Conservation (phyloP, 1,139 yeast genomes). For the Saccharomycopsis hybrid region DNA sequence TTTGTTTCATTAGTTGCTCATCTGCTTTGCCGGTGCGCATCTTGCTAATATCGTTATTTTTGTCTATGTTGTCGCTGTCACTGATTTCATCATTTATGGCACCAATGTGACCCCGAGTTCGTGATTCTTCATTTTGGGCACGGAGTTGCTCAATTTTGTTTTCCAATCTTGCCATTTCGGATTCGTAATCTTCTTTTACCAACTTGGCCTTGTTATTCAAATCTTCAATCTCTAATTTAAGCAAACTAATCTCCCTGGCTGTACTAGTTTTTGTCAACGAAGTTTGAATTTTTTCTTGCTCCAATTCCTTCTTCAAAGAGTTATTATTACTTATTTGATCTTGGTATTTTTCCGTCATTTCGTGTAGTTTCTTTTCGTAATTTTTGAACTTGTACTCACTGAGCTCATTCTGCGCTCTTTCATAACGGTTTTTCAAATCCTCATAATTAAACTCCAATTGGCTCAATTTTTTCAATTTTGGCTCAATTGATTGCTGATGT, state of each 20-base stretch:
- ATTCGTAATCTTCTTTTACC: slow-evolving; percentile 34
- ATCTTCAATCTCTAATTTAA: slow-evolving; percentile 28
- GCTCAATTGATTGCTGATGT: slow-evolving; percentile 26
- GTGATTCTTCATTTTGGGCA: slow-evolving; percentile 33
- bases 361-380: slow-evolving; percentile 37
- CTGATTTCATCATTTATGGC: too few relatives aligned
- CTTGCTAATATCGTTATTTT: too few relatives aligned
- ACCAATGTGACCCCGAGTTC: too few relatives aligned
- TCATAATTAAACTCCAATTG: slow-evolving; percentile 19
- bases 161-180: slow-evolving; percentile 40
- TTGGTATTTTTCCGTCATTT: slow-evolving; percentile 33
- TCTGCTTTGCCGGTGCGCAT: slow-evolving; percentile 14
- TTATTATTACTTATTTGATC: slow-evolving; percentile 32
- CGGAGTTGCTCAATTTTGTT: slow-evolving; percentile 37
- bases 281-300: slow-evolving; percentile 34
- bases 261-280: slow-evolving; percentile 35
- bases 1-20: slow-evolving; percentile 28
- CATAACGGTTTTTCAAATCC: slow-evolving; percentile 25
- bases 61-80: too few relatives aligned
- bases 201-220: slow-evolving; percentile 26
- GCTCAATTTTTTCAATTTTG: slow-evolving; percentile 27
- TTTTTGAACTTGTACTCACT: slow-evolving; percentile 28
- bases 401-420: slow-evolving; percentile 12
- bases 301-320: slow-evolving; percentile 34
- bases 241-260: slow-evolving; percentile 26